Conservation (phyloP, 176 grass and related monocot species). For the Lolium multiflorum region DNA sequence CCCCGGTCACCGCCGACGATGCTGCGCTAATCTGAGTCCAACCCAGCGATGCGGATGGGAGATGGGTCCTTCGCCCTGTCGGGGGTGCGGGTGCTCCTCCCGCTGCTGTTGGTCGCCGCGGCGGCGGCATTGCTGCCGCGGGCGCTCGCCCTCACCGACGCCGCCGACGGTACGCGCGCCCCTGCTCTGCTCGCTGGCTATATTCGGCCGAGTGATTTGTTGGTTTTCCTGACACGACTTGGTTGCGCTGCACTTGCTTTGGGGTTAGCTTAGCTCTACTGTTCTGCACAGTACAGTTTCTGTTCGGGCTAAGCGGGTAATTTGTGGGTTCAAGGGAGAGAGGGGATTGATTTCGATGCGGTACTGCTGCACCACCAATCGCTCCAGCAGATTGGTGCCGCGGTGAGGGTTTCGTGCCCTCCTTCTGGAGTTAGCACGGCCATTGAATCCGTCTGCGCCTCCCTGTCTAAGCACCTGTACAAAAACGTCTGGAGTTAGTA, state of each 20-base stretch:
- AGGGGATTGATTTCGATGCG: background rate
- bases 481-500: too few relatives aligned
- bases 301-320: background rate
- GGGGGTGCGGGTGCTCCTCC: background rate
- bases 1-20: background rate
- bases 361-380: background rate
- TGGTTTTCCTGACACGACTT: background rate
- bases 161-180: conserved; percentile 43
- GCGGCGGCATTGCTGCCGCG: conserved; percentile 41
- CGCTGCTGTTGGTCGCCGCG: conserved; percentile 27
- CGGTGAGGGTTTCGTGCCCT: too few relatives aligned
- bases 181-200: background rate
- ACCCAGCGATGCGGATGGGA: conserved; percentile 33
- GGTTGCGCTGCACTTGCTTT: background rate
- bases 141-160: conserved; percentile 45
- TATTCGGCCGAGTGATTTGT: background rate
- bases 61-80: background rate
- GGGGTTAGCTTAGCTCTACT: too few relatives aligned
- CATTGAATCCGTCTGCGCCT: too few relatives aligned
- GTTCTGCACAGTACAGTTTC: too few relatives aligned
- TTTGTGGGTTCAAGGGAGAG: background rate
- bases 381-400: too few relatives aligned
- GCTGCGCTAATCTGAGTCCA: background rate
- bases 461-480: too few relatives aligned
- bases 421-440: too few relatives aligned